Percentiles rank a stretch among this genome's conserved stretches.
phyloP scores from a whole-genome alignment of 1,284 basidiomycete genomes.

The Sphaerobolus stellatus region DNA sequence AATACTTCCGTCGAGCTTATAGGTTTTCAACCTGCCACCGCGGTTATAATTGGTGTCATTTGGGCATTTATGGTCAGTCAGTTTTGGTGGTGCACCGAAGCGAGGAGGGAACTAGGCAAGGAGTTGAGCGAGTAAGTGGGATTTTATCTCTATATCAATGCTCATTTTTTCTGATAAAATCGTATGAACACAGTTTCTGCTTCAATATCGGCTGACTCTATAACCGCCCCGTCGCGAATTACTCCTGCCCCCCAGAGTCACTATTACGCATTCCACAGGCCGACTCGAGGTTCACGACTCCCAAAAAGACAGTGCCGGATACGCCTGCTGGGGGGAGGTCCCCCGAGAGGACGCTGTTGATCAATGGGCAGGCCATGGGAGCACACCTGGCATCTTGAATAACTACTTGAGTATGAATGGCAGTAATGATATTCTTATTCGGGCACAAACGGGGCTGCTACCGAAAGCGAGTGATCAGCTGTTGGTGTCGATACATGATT shows the following conservation, averaged over 20 bases:
- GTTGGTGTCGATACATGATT: constrained; percentile 71
- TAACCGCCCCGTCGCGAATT: constrained; percentile 74
- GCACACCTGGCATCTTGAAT: too few relatives aligned
- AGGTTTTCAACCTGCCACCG: constrained; percentile 72
- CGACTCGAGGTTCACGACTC: constrained; percentile 32
- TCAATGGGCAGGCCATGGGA: too few relatives aligned
- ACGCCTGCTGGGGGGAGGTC: constrained; percentile 5
- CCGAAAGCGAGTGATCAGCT: constrained; percentile 33
- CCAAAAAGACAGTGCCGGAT: constrained; percentile 5
- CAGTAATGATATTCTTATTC: too few relatives aligned
- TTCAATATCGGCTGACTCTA: constrained; percentile 84
- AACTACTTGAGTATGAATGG: too few relatives aligned
- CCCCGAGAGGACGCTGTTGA: neutral
- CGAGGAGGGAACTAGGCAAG: constrained; percentile 80
- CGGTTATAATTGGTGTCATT: constrained; percentile 85
- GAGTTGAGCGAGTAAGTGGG: constrained; percentile 79
- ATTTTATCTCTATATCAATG: neutral
- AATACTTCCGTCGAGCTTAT: constrained; percentile 68
- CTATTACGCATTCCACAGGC: constrained; percentile 21
- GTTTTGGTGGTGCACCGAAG: constrained; percentile 95
- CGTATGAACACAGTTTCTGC: constrained; percentile 57
- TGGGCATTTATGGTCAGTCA: constrained; percentile 89
- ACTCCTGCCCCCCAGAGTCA: constrained; percentile 43
- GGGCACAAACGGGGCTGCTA: neutral
- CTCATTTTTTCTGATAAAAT: constrained; percentile 1